phyloP scores from a whole-genome alignment of 371 early-diverging fungal species.

The Amoeboaphelidium protococcarum region DNA sequence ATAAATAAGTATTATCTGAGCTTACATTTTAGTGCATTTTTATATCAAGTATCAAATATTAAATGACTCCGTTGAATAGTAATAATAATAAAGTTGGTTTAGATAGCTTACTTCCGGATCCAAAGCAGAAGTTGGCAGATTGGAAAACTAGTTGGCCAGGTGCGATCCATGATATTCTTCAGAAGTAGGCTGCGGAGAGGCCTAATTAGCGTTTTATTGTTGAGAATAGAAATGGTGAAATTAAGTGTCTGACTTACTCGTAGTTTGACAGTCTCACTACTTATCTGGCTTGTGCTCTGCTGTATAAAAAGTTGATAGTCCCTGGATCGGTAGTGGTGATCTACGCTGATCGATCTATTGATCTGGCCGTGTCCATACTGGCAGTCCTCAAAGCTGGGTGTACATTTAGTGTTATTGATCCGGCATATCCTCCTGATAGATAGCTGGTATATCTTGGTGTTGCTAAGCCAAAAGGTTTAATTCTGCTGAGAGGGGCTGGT shows the following conservation, averaged over 20 bases:
- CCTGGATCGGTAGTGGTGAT: constrained; percentile 84
- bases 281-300: no score
- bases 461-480: constrained; percentile 47
- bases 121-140: background rate
- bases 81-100: no score
- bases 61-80: no score
- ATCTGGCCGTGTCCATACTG: constrained; percentile 82
- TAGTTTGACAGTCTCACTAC: no score
- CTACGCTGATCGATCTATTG: constrained; percentile 80
- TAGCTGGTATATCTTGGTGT: constrained; percentile 82
- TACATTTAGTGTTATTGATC: constrained; percentile 91
- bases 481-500: constrained; percentile 62
- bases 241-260: no score
- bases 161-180: constrained; percentile 50
- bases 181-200: background rate
- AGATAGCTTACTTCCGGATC: no score
- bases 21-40: no score
- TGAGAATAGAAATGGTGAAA: no score
- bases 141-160: constrained; percentile 35
- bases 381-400: constrained; percentile 87
- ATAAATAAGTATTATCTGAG: no score
- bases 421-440: constrained; percentile 80
- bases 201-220: constrained; percentile 42
- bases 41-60: no score
- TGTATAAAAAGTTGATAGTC: constrained; percentile 46